A percentile compares a stretch with the other conserved stretches of the same genome.
Conservation (phyloP, 2,329 filamentous ascomycete species). For the Hymenoscyphus repandus region DNA sequence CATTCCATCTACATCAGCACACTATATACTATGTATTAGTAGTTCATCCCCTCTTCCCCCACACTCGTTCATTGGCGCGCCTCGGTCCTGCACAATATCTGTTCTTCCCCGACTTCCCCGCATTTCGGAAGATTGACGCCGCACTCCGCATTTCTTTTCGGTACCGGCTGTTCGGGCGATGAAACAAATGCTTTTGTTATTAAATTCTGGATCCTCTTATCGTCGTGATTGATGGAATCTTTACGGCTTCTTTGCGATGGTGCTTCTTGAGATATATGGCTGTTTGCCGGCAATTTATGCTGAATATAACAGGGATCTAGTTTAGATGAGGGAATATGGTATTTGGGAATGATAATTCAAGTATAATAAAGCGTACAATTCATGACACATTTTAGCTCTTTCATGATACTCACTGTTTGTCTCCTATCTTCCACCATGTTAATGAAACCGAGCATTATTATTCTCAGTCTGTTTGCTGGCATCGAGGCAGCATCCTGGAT, state of each 20-base stretch:
- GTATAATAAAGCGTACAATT: too few species aligned
- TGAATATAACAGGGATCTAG: too few species aligned
- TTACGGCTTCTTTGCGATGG: too few species aligned
- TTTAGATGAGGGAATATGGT: too few species aligned
- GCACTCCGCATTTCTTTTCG: neutral
- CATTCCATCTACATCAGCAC: too few species aligned
- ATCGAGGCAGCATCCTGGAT: slow-evolving; percentile 35
- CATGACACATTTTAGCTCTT: too few species aligned
- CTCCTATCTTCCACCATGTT: neutral
- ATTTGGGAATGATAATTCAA: too few species aligned
- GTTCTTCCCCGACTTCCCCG: neutral
- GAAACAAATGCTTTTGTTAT: too few species aligned
- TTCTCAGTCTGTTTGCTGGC: neutral
- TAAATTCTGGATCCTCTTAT: neutral
- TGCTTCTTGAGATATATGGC: too few species aligned
- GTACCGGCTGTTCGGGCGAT: neutral
- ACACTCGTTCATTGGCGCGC: neutral
- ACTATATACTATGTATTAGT: too few species aligned
- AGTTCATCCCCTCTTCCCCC: neutral
- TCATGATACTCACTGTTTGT: too few species aligned
- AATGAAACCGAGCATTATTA: neutral
- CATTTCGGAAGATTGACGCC: neutral
- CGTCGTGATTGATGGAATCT: neutral
- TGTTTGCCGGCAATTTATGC: too few species aligned
- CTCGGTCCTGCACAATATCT: neutral